Base-by-base conservation (phyloP, 495 filamentous ascomycete species). In the Trichoderma asperelloides region DNA sequence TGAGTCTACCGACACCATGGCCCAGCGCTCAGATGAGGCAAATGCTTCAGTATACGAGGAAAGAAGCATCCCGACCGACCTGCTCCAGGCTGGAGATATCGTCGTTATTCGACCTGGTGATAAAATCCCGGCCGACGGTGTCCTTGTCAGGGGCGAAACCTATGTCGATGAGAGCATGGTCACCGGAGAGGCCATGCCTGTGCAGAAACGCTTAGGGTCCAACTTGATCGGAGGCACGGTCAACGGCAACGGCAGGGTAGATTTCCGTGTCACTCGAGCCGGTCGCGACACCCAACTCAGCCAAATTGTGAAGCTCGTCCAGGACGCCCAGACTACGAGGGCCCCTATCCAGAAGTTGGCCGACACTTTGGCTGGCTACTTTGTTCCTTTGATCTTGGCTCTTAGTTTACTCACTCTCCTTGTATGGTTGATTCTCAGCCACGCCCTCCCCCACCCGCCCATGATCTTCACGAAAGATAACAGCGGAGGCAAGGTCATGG, bases 81-180 rank as follows among this genome's bases (percentile, higher is more conserved):
- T 99, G 13, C 91, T 99, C 67, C 91, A 98, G 71, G 91, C 96
- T 2, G 92, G 91, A 33, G 95, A 99, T 72, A 87, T 98, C 64
- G 91, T 99, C 63, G 86, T 98, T 65, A 85, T 99, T 15, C 89
- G 90, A 64, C 95, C 95, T 1, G 95, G 95, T 65, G 96, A 98
- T 76, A 98, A 97, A 75, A 92, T 99, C 63, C 93, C 95, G 3
- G 96, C 94, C 0, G 95, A 99, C 75, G 95, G 95, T 25, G 83
- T 85, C 41, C 86, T 99, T 62, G 91, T 92, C 57, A 83, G 88
- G 33, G 95, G 95, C 12, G 91, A 97, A 77, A 93, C 91, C 28
- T 97, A 94, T 73, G 86, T 98, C 49, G 92, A 99, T 71, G 95
- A 99, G 75, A 96, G 92, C 73, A 98, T 98, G 96, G 93, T 99